Evolutionary conservation across 371 early-diverging fungal genomes (phyloP), one percentile per base, ranked within the genome.

Genomic region (Rhizopus stolonifer): DNA sequence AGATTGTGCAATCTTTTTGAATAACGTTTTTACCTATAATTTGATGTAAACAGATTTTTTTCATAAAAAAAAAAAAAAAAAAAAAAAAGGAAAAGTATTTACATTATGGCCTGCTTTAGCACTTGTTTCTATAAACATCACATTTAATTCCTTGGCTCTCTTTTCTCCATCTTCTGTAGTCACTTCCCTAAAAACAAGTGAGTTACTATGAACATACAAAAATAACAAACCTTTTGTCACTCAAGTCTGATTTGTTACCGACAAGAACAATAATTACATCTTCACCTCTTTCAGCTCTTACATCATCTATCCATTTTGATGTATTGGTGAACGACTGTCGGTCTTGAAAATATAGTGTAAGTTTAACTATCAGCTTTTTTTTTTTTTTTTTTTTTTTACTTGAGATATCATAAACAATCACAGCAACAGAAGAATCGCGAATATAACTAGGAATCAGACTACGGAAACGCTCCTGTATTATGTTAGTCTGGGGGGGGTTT

Each of bases 371-470:
- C 55, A 47, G 22, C 31, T 19, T 23, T 43, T 19, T 23, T 32
- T 34, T 23, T 36, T n/a, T 14, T 36, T 8, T 36, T 14, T n/a
- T 36, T 36, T 36, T 15, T 17, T 52, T 53, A 65, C 65, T 65
- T 15, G 65, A 60, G 21, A 67, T 94, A 70, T 98, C 98, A 70
- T 92, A 98, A 46, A 99, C 96, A 36, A 99, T 92, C 6, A 99
- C 91, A 14, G 99, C 98, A 22, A 99, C 95, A 21, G 95, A 93
- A 1, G 98, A 95, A 75, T 99, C 98, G 33, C 99, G 87, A 54
- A 99, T 98, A 67, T 99, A 99, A 66, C 90, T 91, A 29, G 99
- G 99, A 67, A 99, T 99, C 52, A 99, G 83, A 53, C 92, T 89
- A 44, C 98, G 81, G 79, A 98, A 98, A 34, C 98, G 87, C 73